Base-by-base conservation (phyloP, 352 stramenopile species). In the Blastocystis sp. region DNA sequence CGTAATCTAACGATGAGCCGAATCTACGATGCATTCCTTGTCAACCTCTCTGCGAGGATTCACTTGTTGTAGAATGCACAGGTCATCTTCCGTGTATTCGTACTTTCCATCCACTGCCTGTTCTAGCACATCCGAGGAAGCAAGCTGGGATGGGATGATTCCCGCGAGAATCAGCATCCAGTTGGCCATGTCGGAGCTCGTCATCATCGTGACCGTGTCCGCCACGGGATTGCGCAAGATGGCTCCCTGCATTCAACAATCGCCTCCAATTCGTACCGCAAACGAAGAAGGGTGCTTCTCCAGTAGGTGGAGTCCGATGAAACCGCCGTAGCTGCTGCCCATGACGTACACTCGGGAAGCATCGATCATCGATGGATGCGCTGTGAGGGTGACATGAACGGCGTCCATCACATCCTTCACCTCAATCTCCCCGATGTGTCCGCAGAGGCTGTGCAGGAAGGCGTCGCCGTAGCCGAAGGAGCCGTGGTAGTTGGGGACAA, bases 311-410 rank as follows among this genome's bases (percentile, higher is more conserved):
- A 84, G 21, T 1, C 43, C 74, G 28, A 84, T 66, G 45, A 67
- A 84, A 5, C 74, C 74, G 52, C 74, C 74, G 41, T 84, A 84
- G 48, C 74, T 84, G 45, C 74, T 84, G 21, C 74, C 74, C 74
- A 84, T 84, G 3, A 67, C 7, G 69, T 56, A 70, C 2, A 84
- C n/a, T 19, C 43, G n/a, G 1, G 64, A 34, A 19, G 61, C n/a
- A 56, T 66, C 48, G 3, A 84, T 40, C 14, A 21, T 56, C 14
- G 41, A 11, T 19, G 17, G n/a, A 10, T 66, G 2, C 21, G 21
- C 14, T 21, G 9, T 28, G 17, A 60, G n/a, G 4, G 59, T 23
- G n/a, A 4, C 7, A 17, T 52, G 10, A 10, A 84, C 52, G 1
- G 52, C 53, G 28, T 19, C 11, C 53, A 84, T 38, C 4, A 84